These are phyloP conservation scores for Boletales sp. DNA, from an alignment of 768 basidiomycete genomes.

Conservation along the genomic window DNA sequence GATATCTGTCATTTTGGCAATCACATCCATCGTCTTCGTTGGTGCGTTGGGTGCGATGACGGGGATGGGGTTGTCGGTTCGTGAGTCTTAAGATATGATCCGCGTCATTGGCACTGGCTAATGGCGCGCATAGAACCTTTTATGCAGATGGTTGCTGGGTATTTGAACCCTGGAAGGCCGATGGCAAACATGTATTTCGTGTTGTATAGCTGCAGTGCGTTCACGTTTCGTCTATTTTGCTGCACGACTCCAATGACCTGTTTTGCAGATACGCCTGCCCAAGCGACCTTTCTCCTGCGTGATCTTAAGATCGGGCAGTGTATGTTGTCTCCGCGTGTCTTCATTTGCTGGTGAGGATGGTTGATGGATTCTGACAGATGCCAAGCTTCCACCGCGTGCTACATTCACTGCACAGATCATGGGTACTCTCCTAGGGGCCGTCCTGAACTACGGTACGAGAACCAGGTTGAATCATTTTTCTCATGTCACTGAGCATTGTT, in stretches of 20 bases:
- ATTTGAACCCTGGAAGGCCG: slow-evolving; percentile 34
- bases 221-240: not conserved
- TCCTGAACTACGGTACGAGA: slow-evolving; percentile 47
- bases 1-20: slow-evolving; percentile 48
- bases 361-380: slow-evolving; percentile 13
- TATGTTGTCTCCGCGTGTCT: too few relatives aligned
- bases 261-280: slow-evolving; percentile 48
- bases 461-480: slow-evolving; percentile 9
- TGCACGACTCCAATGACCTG: slow-evolving; percentile 38
- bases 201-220: slow-evolving; percentile 46
- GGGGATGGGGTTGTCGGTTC: slow-evolving; percentile 19
- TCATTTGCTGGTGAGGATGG: too few relatives aligned
- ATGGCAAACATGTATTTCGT: slow-evolving; percentile 44
- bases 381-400: slow-evolving; percentile 61
- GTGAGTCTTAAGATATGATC: slow-evolving; percentile 16
- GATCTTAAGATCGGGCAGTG: slow-evolving; percentile 48
- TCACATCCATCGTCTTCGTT: slow-evolving; percentile 49
- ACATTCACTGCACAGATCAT: slow-evolving; percentile 57
- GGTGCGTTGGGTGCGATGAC: slow-evolving; percentile 53
- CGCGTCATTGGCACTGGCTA: not conserved
- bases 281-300: slow-evolving; percentile 50
- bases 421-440: slow-evolving; percentile 52
- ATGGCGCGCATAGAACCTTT: slow-evolving; percentile 19
- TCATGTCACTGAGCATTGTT: too few relatives aligned
- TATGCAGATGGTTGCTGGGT: slow-evolving; percentile 38